Evolutionary conservation across 2,329 filamentous ascomycete genomes (phyloP), one percentile per base, ranked within the genome.

Genomic region (Xenoacremonium recifei): DNA sequence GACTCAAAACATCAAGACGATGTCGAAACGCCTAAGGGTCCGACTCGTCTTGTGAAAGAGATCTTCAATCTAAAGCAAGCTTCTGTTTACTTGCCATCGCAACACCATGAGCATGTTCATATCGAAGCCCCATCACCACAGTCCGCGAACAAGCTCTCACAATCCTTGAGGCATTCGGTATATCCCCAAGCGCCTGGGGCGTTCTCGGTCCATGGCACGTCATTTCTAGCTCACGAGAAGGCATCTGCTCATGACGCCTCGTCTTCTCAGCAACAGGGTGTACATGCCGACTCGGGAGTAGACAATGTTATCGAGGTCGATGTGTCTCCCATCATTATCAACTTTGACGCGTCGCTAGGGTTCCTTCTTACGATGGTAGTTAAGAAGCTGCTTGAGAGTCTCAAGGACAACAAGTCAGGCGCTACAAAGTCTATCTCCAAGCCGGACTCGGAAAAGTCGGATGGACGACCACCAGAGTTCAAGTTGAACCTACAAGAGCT

Each of bases 151-250:
- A 51, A 60, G 18, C 49, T 64, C 6, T 54, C 57, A 6, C 55
- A 62, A 21, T 59, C 63, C 12, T 47, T 72, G 27, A 56, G 57
- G 0, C 62, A 55, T 27, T 75, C 72, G 2, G 47, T 68, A 10
- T 69, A 69, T n/a, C 71, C 73, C 0, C 70, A 81, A 53, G 58
- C 83, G 3, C 81, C 81, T 2, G 82, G 81, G 1, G 73, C 81
- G 3, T 85, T 85, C 57, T 85, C 80, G 0, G 64, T 78, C 3
- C 62, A 75, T 31, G 51, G 49, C 3, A 41, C 49, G 9, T 6
- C 47, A 15, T n/a, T n/a, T n/a, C n/a, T n/a, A n/a, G n/a, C n/a
- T n/a, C n/a, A n/a, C n/a, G n/a, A n/a, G n/a, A n/a, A n/a, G n/a
- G n/a, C n/a, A n/a, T n/a, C n/a, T n/a, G n/a, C n/a, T n/a, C n/a